Evolutionary conservation across 305 asterid species (phyloP), one percentile per base, ranked within the genome.

Genomic region (Andrographis paniculata): DNA sequence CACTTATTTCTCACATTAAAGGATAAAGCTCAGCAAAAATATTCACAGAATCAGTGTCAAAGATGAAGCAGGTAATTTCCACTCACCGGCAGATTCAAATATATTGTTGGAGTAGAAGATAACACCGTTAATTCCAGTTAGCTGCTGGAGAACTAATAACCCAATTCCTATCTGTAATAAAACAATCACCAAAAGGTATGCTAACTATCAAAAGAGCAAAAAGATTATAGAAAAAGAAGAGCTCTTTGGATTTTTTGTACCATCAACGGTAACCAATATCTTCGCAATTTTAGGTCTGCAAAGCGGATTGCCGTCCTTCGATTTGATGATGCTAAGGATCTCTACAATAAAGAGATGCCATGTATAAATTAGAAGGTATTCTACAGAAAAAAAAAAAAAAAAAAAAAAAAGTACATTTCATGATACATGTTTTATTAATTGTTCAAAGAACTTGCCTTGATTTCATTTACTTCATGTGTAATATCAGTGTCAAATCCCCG

Each of bases 251-350:
- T 54, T 2, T 22, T 20, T 37, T 9, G 43, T 62, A 92, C 96
- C 96, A 87, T 79, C n/a, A 92, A 61, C 23, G 99, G 99, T 18
- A 83, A 65, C 99, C 99, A 92, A 66, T 92, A 92, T 92, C 96
- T 81, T 78, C 80, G 79, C 57, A 60, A 68, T 64, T 81, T 83
- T 62, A 92, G 78, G 42, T 92, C 99, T 6, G 81, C 78, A 20
- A 92, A 87, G 37, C 71, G 80, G 52, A 92, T 69, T 56, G 94
- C 54, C 5, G 87, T 63, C 69, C 93, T 75, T 72, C 96, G 67
- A 74, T 45, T 81, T 42, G 94, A 51, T 60, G 96, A 78, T 52
- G 84, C 85, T 33, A 87, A 66, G 48, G 99, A 83, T 48, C 85
- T 74, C 99, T 91, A 65, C 65, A 65, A 52, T 12, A 55, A 36